phyloP scores from a whole-genome alignment of 1,284 basidiomycete species.

The Boletus albobrunnescens region DNA sequence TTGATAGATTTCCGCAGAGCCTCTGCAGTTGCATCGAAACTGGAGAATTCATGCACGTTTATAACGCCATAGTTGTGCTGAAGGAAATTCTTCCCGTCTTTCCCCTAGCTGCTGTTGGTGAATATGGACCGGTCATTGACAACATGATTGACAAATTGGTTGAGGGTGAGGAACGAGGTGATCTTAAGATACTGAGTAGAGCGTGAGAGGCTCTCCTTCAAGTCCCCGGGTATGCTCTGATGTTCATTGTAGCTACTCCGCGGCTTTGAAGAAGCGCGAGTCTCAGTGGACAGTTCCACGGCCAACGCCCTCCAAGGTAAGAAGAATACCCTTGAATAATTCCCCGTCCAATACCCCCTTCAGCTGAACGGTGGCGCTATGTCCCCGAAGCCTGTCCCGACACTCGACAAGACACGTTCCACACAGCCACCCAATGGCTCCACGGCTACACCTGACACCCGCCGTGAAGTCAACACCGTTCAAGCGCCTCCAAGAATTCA shows the following conservation, averaged over 20 bases:
- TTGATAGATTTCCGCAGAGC: conserved; percentile 38
- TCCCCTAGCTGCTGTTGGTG: conserved; percentile 62
- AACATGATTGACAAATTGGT: conserved; percentile 65
- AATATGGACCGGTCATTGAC: conserved; percentile 57
- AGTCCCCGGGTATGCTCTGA: conserved; percentile 8
- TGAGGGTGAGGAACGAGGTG: conserved; percentile 72
- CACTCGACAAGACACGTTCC: conserved; percentile 41
- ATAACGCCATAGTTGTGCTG: conserved; percentile 86
- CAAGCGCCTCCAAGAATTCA: conserved; percentile 62
- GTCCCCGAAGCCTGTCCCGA: conserved; percentile 35
- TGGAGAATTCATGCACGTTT: conserved; percentile 91
- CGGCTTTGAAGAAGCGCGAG: conserved; percentile 68
- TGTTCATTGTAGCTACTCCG: conserved; percentile 51
- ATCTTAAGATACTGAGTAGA: conserved; percentile 76
- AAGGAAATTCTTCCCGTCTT: conserved; percentile 88
- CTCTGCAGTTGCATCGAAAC: conserved; percentile 63
- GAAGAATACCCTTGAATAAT: conserved; percentile 18
- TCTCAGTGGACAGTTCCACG: conserved; percentile 52
- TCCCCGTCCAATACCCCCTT: conserved; percentile 2
- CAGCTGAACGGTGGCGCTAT: conserved; percentile 36
- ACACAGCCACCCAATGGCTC: conserved; percentile 38
- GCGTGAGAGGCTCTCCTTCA: conserved; percentile 49
- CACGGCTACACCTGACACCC: conserved; percentile 23
- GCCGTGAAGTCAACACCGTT: conserved; percentile 25
- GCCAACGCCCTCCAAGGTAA: conserved; percentile 20